These are phyloP conservation scores for Dimocarpus longan DNA, from an alignment of 345 rosid genomes.

Conservation along the genomic window DNA sequence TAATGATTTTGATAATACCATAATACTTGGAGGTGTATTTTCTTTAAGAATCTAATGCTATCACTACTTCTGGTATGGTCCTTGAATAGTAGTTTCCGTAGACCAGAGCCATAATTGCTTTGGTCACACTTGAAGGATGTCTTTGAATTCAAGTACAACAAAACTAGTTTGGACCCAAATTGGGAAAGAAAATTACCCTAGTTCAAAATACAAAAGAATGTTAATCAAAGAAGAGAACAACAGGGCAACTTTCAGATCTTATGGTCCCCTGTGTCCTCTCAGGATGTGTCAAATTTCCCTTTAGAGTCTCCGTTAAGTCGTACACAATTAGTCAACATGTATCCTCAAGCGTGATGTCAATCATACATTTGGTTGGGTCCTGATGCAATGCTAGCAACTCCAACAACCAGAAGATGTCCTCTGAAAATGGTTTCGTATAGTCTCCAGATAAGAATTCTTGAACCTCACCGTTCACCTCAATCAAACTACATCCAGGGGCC, in stretches of 20 bases:
- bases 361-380: slow-evolving; percentile 1
- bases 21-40: neutral
- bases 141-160: neutral
- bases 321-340: neutral
- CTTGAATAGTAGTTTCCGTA: no score
- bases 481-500: slow-evolving; percentile 58
- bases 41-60: neutral
- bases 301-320: neutral
- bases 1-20: neutral
- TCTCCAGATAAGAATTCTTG: slow-evolving; percentile 60
- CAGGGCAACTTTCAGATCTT: neutral
- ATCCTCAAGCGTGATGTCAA: slow-evolving; percentile 16
- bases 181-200: neutral
- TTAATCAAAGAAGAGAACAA: neutral
- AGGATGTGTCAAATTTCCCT: neutral
- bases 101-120: no score
- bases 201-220: neutral
- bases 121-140: neutral
- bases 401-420: slow-evolving; percentile 39
- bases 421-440: slow-evolving; percentile 45
- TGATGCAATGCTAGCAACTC: slow-evolving; percentile 39
- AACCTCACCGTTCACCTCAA: slow-evolving; percentile 55
- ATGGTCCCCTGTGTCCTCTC: neutral
- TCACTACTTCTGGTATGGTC: neutral
- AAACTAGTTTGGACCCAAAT: neutral